Conservation (phyloP, 805 yeast species). For the Wickerhamomyces chaumierensis region DNA sequence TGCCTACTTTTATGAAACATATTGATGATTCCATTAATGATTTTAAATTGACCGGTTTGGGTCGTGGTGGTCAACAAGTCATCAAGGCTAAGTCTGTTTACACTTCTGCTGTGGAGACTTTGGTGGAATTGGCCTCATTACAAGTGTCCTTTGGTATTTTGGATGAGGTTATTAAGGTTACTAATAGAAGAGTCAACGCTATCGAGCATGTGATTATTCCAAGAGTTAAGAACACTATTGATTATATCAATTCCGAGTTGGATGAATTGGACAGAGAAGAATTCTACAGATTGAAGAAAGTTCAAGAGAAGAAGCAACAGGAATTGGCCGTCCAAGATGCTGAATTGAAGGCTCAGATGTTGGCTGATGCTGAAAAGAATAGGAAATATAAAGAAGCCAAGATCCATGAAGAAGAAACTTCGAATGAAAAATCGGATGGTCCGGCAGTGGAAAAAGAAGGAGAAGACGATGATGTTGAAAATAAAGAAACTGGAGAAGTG, state of each 20-base stretch:
- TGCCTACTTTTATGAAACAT: slow-evolving; percentile 85
- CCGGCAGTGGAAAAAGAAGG: slow-evolving; percentile 5
- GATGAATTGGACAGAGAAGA: slow-evolving; percentile 98
- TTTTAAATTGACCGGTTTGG: slow-evolving; percentile 91
- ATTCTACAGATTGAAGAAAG: slow-evolving; percentile 91
- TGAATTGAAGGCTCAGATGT: slow-evolving; percentile 19
- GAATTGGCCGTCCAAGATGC: slow-evolving; percentile 20
- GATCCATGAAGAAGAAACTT: background rate
- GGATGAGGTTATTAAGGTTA: slow-evolving; percentile 96
- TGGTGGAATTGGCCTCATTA: slow-evolving; percentile 89
- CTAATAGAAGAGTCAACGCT: slow-evolving; percentile 97
- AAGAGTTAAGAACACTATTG: slow-evolving; percentile 91
- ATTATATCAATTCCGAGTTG: slow-evolving; percentile 85
- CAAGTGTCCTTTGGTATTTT: slow-evolving; percentile 94
- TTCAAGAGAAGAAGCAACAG: slow-evolving; percentile 24
- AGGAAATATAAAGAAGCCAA: too few relatives aligned
- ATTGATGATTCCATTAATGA: slow-evolving; percentile 82
- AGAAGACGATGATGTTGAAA: background rate
- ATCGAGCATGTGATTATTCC: slow-evolving; percentile 98
- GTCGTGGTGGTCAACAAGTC: slow-evolving; percentile 97
- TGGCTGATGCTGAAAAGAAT: slow-evolving; percentile 15
- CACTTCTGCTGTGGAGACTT: slow-evolving; percentile 92
- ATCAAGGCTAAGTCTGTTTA: slow-evolving; percentile 89
- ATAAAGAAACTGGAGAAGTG: slow-evolving; percentile 1
- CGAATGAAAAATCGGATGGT: background rate